Evolutionary conservation across 495 filamentous ascomycete species (phyloP).

Genomic region (Venustampulla echinocandica): DNA sequence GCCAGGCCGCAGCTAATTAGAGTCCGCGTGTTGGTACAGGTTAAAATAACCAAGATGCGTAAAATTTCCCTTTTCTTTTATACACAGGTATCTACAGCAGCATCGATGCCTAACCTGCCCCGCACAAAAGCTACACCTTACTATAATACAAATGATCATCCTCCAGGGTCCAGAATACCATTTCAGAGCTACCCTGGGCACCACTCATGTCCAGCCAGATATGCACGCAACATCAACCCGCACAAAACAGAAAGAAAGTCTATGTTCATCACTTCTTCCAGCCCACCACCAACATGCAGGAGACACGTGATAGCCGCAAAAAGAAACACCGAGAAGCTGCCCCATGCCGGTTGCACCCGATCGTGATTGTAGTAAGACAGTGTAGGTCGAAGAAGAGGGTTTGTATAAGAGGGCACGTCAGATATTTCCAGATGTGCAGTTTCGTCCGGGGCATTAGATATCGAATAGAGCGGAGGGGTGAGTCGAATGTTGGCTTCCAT

Average conservation of each 20-base stretch:
- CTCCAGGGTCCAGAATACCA: neutral
- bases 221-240: constrained; percentile 16
- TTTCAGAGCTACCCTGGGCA: neutral
- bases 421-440: constrained; percentile 14
- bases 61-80: constrained; percentile 17
- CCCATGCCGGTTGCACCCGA: constrained; percentile 8
- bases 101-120: constrained; percentile 16
- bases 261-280: constrained; percentile 24
- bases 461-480: constrained; percentile 23
- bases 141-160: constrained; percentile 18
- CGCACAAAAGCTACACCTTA: constrained; percentile 13
- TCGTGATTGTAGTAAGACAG: constrained; percentile 21
- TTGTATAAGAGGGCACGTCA: constrained; percentile 7
- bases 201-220: constrained; percentile 16
- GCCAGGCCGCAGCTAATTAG: no score
- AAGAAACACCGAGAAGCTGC: constrained; percentile 8
- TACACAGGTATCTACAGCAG: constrained; percentile 22
- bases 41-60: no score
- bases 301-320: constrained; percentile 6
- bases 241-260: constrained; percentile 19
- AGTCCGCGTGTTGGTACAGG: no score
- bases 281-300: constrained; percentile 22
- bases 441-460: constrained; percentile 18
- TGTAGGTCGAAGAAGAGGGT: constrained; percentile 15
- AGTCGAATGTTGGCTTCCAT: constrained; percentile 1